These are phyloP conservation scores for Castanea mollissima DNA, from an alignment of 306 rosid genomes.

Conservation along the genomic window DNA sequence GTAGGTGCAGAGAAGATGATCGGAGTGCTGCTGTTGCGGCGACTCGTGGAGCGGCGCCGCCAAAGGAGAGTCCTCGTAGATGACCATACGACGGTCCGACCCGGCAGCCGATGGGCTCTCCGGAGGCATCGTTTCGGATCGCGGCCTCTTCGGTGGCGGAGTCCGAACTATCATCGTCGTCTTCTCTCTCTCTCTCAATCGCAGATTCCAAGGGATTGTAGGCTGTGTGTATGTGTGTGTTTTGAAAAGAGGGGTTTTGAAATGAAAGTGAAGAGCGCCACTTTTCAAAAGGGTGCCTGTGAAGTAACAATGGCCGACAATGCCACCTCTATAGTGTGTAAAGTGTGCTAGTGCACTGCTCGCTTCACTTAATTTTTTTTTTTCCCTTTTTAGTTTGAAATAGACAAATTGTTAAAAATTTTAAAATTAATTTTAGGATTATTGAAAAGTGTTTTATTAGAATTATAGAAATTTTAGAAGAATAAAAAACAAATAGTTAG, in stretches of 20 bases:
- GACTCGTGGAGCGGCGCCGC: slow-evolving; percentile 24
- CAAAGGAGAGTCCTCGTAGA: slow-evolving; percentile 62
- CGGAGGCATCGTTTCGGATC: slow-evolving; percentile 33
- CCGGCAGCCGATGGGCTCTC: slow-evolving; percentile 20
- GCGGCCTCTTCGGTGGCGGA: slow-evolving; percentile 75
- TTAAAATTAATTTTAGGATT: no score
- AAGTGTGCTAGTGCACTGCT: no score
- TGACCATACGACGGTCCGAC: slow-evolving; percentile 50
- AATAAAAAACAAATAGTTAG: no score
- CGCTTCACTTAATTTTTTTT: no score
- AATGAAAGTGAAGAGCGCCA: slow-evolving; percentile 27
- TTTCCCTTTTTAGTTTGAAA: no score
- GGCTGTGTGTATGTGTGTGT: no score
- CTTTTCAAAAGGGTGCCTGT: neutral
- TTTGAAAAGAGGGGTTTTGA: neutral
- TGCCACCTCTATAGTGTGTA: no score
- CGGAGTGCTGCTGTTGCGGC: slow-evolving; percentile 13
- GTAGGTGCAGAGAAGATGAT: slow-evolving; percentile 73
- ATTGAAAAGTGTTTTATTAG: no score
- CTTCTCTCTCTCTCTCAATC: neutral
- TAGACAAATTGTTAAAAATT: no score
- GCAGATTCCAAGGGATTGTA: neutral
- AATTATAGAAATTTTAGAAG: no score
- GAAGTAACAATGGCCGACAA: neutral
- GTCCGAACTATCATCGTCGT: slow-evolving; percentile 68